phyloP scores from a whole-genome alignment of 2,329 filamentous ascomycete species.

The Dactylellina drechsleri region DNA sequence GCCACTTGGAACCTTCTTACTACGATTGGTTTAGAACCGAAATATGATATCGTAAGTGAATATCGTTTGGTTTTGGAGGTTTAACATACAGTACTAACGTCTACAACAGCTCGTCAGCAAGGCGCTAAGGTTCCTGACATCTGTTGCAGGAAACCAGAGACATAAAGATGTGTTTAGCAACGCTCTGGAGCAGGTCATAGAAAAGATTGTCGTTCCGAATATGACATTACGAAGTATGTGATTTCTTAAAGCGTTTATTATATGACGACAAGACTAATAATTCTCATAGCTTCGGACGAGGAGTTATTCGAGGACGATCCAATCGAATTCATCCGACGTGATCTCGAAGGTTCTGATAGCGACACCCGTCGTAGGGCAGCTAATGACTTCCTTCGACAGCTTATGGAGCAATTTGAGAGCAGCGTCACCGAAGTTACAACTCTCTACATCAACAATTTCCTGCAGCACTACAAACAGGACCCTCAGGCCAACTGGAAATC shows the following conservation, averaged over 20 bases:
- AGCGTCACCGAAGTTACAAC: constrained; percentile 87
- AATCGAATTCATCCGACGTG: constrained; percentile 95
- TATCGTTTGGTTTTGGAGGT: background rate
- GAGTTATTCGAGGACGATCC: constrained; percentile 98
- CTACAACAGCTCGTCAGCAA: constrained; percentile 78
- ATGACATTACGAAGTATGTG: constrained; percentile 74
- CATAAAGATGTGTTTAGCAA: constrained; percentile 89
- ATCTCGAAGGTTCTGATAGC: constrained; percentile 94
- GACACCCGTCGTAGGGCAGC: constrained; percentile 91
- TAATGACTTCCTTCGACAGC: constrained; percentile 89
- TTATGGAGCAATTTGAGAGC: constrained; percentile 87
- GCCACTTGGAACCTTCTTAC: constrained; percentile 93
- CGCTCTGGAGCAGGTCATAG: constrained; percentile 85
- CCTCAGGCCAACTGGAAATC: constrained; percentile 84
- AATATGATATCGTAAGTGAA: constrained; percentile 77
- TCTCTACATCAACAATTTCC: constrained; percentile 85
- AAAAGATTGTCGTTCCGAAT: constrained; percentile 95
- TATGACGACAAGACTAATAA: background rate
- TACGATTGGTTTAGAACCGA: constrained; percentile 83
- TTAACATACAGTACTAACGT: background rate
- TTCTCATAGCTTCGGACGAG: constrained; percentile 78
- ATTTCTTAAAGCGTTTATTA: background rate
- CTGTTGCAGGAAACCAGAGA: constrained; percentile 78
- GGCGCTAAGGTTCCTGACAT: constrained; percentile 91
- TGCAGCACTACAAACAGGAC: constrained; percentile 77